Base-by-base conservation (phyloP, 2,329 filamentous ascomycete species). In the Calonectria pseudoturangicola region DNA sequence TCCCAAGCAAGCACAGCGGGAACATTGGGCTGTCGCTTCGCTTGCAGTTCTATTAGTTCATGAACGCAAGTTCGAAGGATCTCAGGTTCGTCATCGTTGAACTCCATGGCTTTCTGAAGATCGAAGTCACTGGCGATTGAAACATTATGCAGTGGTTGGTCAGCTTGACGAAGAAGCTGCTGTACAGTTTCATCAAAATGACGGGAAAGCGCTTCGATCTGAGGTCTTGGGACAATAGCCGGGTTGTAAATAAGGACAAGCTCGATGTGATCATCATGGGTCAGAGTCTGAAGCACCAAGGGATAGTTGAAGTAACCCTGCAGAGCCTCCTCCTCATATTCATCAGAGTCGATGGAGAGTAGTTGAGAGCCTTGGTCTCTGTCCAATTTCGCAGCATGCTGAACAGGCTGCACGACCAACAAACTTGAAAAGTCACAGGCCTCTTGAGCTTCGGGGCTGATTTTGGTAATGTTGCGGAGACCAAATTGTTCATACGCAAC, bases 361-460 rank as follows among this genome's bases (percentile, higher is more conserved):
- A 63, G 41, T 13, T 43, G 39, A 5, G 41, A 47, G n/a, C 36
- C 41, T 30, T 13, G 4, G 4, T 30, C 58, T 33, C 8, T 18
- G 39, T n/a, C 28, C 13, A 47, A 21, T 43, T 36, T 27, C 0
- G 41, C n/a, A 1, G 41, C 58, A 6, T 63, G 58, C 7, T 63
- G 58, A 16, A 63, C 58, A 47, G 58, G 58, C 12, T 66, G 64
- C 9, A 66, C 41, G 25, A 66, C 64, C 7, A 66, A 10, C 48
- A 66, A 54, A 30, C 64, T 66, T 4, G 48, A 43, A 18, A 66
- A 66, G 16, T 66, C 48, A 15, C 48, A 66, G n/a, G 64, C 64
- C 25, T 66, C 64, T 4, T 66, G 64, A 3, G 39, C 39, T 16
- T 66, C 64, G 3, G 25, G 12, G 2, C 36, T 54, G 25, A 66